Base-by-base conservation (phyloP, 805 yeast species). In the Martiniozyma abietophila region DNA sequence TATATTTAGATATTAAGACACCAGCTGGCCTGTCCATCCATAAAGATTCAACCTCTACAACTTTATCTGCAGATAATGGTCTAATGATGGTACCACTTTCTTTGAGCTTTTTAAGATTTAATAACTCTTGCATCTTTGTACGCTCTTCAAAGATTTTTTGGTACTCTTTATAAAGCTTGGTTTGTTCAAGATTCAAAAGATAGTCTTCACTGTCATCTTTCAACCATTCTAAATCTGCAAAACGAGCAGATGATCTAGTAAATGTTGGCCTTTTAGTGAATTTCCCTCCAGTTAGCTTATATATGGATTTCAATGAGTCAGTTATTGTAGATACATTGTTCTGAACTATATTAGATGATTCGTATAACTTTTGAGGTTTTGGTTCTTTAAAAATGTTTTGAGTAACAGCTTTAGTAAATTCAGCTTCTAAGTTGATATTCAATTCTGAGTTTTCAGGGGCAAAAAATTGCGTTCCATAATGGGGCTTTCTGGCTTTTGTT, bases 131-230 rank as follows among this genome's bases (percentile, higher is more conserved):
- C 51, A 58, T 50, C 37, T 53, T 53, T 34, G 56, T 53, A 23
- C 69, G 58, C 42, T 68, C 70, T 30, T 58, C 59, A 39, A 68
- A 48, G 15, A 67, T 53, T 36, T 59, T 59, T 41, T 62, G 69
- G 40, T 67, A 70, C 32, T 58, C 64, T 36, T 58, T 61, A 45
- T 59, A 66, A 8, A 51, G 34, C 26, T 45, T 43, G 2, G 58
- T 50, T 4, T 55, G 47, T 35, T 54, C 58, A 19, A 52, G 34
- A 32, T 52, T 48, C 24, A 50, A 47, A 10, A 54, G 42, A 34
- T 54, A 54, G 35, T 57, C 61, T 16, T 48, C 56, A 2, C 39
- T 40, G 20, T 54, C 61, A 34, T 49, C 49, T 31, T 47, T 48
- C 11, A 51, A 33, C 59, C 59, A 54, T 34, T 53, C 51, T 15